Evolutionary conservation across 2,329 filamentous ascomycete species (phyloP).

Genomic region (Trichoderma breve): DNA sequence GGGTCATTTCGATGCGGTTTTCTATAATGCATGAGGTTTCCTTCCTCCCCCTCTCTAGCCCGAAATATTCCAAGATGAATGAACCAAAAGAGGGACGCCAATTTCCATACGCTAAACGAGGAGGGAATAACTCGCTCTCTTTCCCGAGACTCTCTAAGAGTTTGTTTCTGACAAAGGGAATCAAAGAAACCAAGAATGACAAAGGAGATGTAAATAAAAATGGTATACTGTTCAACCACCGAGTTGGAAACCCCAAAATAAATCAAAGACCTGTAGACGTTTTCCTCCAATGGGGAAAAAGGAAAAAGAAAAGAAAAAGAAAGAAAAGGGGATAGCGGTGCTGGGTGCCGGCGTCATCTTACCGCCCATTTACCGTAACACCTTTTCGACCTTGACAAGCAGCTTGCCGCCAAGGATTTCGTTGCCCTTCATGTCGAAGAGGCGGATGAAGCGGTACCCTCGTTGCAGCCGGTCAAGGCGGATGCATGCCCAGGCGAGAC

Average conservation of each 20-base stretch:
- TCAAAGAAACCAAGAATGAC: not conserved
- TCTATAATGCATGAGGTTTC: not conserved
- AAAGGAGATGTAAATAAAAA: not conserved
- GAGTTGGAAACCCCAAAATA: not conserved
- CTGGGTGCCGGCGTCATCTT: conserved; percentile 5
- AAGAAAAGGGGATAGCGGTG: not conserved
- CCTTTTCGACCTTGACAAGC: conserved; percentile 53
- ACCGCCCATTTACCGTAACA: conserved; percentile 31
- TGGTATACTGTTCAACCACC: not conserved
- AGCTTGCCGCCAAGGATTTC: conserved; percentile 47
- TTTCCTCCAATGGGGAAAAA: not conserved
- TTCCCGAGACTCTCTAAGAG: not conserved
- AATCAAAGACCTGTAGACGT: not conserved
- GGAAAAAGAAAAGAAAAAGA: not conserved
- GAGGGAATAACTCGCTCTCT: not conserved
- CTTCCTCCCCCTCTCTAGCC: not conserved
- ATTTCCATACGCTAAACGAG: conserved; percentile 1
- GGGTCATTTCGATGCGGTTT: not conserved
- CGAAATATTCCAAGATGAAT: not conserved
- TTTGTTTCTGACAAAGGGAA: not conserved
- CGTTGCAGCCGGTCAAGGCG: conserved; percentile 55
- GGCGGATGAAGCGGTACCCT: conserved; percentile 55
- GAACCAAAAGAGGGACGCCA: conserved; percentile 7
- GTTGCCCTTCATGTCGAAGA: conserved; percentile 47
- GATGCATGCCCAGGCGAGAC: conserved; percentile 57